Percentiles rank a stretch among this genome's conserved stretches.
Conservation (phyloP, 495 filamentous ascomycete genomes). For the Bombardia bombarda region DNA sequence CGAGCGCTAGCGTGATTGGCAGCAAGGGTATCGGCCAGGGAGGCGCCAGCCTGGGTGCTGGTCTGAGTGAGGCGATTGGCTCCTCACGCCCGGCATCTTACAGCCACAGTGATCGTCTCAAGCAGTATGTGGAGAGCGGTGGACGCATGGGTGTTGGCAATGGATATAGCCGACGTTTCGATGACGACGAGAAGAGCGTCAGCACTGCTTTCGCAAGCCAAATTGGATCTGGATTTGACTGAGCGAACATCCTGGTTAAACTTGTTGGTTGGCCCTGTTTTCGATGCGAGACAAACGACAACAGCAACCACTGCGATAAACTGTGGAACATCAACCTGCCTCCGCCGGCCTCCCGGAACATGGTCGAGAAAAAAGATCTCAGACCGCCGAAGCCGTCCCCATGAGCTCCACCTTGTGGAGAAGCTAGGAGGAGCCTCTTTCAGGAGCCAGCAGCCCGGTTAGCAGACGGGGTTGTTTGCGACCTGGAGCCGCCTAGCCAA, state of each 20-base stretch:
- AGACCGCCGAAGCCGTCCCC: slow-evolving; percentile 3
- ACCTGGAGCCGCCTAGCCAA: slow-evolving; percentile 1
- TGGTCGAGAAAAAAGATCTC: slow-evolving; percentile 10
- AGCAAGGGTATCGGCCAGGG: slow-evolving; percentile 58
- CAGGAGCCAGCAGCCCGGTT: slow-evolving; percentile 1
- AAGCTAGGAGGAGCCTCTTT: slow-evolving; percentile 7
- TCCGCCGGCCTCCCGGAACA: slow-evolving; percentile 1
- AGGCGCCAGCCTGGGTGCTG: slow-evolving; percentile 75
- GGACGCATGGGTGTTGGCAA: slow-evolving; percentile 51
- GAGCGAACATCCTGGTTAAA: slow-evolving; percentile 35
- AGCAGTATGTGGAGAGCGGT: slow-evolving; percentile 82
- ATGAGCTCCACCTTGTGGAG: slow-evolving; percentile 1
- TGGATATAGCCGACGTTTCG: slow-evolving; percentile 72
- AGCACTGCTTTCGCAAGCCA: slow-evolving; percentile 96
- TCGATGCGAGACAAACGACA: slow-evolving; percentile 9
- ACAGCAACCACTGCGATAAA: slow-evolving; percentile 6
- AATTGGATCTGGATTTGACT: slow-evolving; percentile 78
- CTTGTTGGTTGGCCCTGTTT: slow-evolving; percentile 11
- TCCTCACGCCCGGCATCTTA: slow-evolving; percentile 35
- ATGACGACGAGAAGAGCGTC: slow-evolving; percentile 92
- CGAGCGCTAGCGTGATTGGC: slow-evolving; percentile 65
- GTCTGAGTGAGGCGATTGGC: slow-evolving; percentile 58
- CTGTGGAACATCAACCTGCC: slow-evolving; percentile 6
- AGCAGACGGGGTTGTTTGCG: slow-evolving; percentile 1
- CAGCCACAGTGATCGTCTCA: slow-evolving; percentile 54